A percentile compares a stretch with the other conserved stretches of the same genome.
Evolutionary conservation across 2,329 filamentous ascomycete genomes (phyloP).

Genomic region (Torrubiellomyces zombiae): DNA sequence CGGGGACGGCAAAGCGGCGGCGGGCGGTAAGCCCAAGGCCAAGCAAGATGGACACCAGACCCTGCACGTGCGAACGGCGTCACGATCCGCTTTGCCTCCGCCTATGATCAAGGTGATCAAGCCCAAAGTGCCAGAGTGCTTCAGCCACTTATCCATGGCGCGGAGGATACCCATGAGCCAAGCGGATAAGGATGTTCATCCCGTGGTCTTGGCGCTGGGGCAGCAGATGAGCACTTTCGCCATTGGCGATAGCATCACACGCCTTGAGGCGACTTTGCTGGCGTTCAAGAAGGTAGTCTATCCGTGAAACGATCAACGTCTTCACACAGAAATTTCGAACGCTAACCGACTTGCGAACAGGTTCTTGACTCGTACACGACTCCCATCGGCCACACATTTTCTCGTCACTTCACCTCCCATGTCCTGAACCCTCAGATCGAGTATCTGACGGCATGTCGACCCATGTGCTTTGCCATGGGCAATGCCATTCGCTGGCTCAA

Average conservation of each 20-base stretch:
- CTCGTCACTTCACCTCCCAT: constrained; percentile 81
- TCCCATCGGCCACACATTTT: constrained; percentile 66
- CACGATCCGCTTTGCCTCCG: constrained; percentile 14
- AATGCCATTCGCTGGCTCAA: constrained; percentile 94
- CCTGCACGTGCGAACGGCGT: constrained; percentile 17
- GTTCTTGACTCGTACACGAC: constrained; percentile 90
- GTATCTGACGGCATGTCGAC: constrained; percentile 83
- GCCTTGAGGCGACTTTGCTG: constrained; percentile 72
- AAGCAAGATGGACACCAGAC: constrained; percentile 26
- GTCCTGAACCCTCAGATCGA: constrained; percentile 90
- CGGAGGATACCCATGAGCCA: constrained; percentile 35
- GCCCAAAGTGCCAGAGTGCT: constrained; percentile 50
- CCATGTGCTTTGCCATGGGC: constrained; percentile 91
- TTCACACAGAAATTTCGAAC: too few relatives aligned
- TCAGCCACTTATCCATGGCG: constrained; percentile 67
- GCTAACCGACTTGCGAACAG: constrained; percentile 25
- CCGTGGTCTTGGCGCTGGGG: constrained; percentile 67
- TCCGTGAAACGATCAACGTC: too few relatives aligned
- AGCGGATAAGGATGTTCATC: constrained; percentile 66
- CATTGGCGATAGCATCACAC: constrained; percentile 75
- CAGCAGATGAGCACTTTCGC: constrained; percentile 82
- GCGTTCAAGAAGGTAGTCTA: constrained; percentile 74
- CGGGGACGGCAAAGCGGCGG: constrained; percentile 19
- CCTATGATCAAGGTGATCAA: constrained; percentile 31
- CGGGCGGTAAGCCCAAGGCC: constrained; percentile 28